Conservation (phyloP, 371 early-diverging fungal species). For the Mortierella sp. region DNA sequence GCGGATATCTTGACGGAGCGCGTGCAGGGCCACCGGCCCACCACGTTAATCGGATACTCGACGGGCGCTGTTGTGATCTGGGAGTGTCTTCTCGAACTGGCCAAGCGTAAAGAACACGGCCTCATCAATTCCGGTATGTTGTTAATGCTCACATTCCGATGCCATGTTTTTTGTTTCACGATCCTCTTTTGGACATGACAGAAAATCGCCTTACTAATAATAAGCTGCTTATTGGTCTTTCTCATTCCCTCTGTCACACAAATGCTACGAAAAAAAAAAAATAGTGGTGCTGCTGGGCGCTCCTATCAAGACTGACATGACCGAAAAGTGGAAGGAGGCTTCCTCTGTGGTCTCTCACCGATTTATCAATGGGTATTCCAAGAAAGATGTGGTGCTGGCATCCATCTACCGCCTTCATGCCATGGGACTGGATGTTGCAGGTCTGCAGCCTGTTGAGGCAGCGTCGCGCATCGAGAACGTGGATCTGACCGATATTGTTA, state of each 20-base stretch:
- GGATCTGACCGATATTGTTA: constrained; percentile 78
- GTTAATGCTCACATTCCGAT: neutral
- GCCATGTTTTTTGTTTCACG: neutral
- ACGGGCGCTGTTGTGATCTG: constrained; percentile 94
- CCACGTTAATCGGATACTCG: constrained; percentile 92
- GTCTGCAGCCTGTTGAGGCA: constrained; percentile 76
- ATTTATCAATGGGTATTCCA: constrained; percentile 90
- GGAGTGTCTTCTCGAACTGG: constrained; percentile 88
- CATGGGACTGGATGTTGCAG: constrained; percentile 82
- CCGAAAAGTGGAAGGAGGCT: constrained; percentile 63
- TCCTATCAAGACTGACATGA: constrained; percentile 67
- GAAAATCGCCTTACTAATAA: neutral
- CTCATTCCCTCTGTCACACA: neutral
- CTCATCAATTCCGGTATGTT: constrained; percentile 66
- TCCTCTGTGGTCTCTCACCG: constrained; percentile 84
- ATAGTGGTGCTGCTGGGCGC: constrained; percentile 74
- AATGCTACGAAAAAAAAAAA: neutral
- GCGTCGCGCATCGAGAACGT: constrained; percentile 82
- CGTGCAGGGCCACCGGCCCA: constrained; percentile 93
- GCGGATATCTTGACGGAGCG: constrained; percentile 86
- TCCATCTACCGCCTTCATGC: constrained; percentile 82
- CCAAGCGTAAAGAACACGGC: constrained; percentile 65
- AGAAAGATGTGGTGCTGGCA: constrained; percentile 92
- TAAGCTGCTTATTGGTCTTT: too few species aligned
- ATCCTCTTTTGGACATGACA: neutral